Evolutionary conservation across 2,329 filamentous ascomycete species (phyloP).

Genomic region (Calonectria henricotiae): DNA sequence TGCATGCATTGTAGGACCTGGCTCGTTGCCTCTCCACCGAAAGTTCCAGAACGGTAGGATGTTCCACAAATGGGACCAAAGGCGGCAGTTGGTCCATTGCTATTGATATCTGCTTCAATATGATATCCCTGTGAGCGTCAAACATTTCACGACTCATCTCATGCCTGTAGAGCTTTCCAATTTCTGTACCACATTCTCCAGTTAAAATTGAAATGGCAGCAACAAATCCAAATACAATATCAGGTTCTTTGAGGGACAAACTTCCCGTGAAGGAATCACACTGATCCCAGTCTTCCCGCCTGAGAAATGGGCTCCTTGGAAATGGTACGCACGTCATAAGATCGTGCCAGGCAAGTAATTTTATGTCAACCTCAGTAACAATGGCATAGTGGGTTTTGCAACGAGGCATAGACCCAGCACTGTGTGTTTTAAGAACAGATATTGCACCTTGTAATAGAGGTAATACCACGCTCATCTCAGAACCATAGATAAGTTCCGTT

Average conservation of each 20-base stretch:
- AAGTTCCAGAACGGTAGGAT: neutral
- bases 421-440: neutral
- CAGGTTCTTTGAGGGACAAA: neutral
- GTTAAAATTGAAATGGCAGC: neutral
- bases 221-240: conserved; percentile 11
- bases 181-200: conserved; percentile 7
- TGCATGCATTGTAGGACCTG: conserved; percentile 14
- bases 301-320: conserved; percentile 9
- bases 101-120: neutral
- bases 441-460: neutral
- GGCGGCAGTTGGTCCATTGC: neutral
- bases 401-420: neutral
- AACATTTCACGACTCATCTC: neutral
- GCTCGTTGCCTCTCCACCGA: neutral
- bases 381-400: neutral
- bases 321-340: conserved; percentile 13
- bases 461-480: neutral
- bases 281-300: neutral
- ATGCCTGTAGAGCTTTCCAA: neutral
- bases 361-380: conserved; percentile 11
- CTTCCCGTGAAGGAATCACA: neutral
- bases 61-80: neutral
- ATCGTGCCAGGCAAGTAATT: conserved; percentile 18
- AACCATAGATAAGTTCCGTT: conserved; percentile 16
- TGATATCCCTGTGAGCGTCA: neutral